These are phyloP conservation scores for Cercospora berteroae DNA, from an alignment of 2,329 filamentous ascomycete genomes.

Conservation along the genomic window DNA sequence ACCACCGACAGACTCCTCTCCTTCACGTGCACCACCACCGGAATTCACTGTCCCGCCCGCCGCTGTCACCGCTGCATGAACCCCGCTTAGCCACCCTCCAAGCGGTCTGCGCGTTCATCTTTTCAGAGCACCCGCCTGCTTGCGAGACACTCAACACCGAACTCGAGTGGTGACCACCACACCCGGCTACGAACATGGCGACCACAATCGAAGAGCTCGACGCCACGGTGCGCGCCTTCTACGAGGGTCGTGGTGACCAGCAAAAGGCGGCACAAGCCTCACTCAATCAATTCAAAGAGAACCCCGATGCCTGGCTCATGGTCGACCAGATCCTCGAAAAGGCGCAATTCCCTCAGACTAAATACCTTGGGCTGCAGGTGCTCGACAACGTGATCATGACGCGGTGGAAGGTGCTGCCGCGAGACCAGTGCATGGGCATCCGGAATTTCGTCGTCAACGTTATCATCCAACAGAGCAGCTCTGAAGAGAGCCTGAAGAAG, in stretches of 20 bases:
- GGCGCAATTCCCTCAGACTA: conserved; percentile 90
- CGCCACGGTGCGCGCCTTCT: conserved; percentile 92
- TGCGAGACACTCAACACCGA: conserved; percentile 27
- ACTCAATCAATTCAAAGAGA: conserved; percentile 98
- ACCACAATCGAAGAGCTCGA: conserved; percentile 90
- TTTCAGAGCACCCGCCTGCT: conserved; percentile 12
- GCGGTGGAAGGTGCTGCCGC: conserved; percentile 95
- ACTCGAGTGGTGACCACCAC: conserved; percentile 21
- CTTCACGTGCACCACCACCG: conserved; percentile 14
- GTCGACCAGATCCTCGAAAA: conserved; percentile 96
- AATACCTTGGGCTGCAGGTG: conserved; percentile 94
- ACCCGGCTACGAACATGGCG: conserved; percentile 51
- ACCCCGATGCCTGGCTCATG: conserved; percentile 94
- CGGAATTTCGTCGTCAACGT: conserved; percentile 99
- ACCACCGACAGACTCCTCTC: conserved; percentile 6
- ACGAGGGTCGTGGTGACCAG: conserved; percentile 91
- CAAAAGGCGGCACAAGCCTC: conserved; percentile 95
- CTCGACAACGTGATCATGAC: conserved; percentile 98
- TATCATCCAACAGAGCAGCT: conserved; percentile 89
- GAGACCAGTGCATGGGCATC: conserved; percentile 95
- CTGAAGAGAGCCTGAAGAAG: conserved; percentile 79
- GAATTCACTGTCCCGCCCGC: conserved; percentile 4
- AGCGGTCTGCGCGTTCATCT: conserved; percentile 35
- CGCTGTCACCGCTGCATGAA: conserved; percentile 28
- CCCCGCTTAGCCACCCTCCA: conserved; percentile 25